Evolutionary conservation across 1,284 basidiomycete genomes (phyloP).

Genomic region (Pterulicium gracile): DNA sequence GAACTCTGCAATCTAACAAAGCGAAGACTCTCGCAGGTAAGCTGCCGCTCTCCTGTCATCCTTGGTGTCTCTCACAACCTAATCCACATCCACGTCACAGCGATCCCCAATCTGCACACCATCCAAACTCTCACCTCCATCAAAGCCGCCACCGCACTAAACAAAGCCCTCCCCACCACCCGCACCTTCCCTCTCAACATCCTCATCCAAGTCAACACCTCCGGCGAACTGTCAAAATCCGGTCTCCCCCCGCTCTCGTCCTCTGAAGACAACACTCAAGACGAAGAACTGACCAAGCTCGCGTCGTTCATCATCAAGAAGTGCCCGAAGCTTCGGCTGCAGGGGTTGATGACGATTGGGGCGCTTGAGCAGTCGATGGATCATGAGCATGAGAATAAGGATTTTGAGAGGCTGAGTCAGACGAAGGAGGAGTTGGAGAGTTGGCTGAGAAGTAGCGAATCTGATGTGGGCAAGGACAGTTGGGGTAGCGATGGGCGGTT

Average conservation of each 20-base stretch:
- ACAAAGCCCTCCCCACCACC: slow-evolving; percentile 57
- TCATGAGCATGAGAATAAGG: slow-evolving; percentile 61
- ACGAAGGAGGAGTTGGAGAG: slow-evolving; percentile 51
- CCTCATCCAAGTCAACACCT: slow-evolving; percentile 92
- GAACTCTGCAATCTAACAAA: slow-evolving; percentile 92
- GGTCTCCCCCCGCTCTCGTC: slow-evolving; percentile 58
- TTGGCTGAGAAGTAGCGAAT: slow-evolving; percentile 26
- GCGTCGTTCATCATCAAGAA: slow-evolving; percentile 60
- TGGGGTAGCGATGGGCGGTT: slow-evolving; percentile 46
- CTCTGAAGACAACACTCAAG: slow-evolving; percentile 13
- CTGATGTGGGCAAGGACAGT: slow-evolving; percentile 27
- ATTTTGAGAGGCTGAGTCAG: slow-evolving; percentile 66
- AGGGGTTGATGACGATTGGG: slow-evolving; percentile 96
- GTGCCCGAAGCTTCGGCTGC: slow-evolving; percentile 69
- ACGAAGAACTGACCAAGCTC: slow-evolving; percentile 41
- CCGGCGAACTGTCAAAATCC: slow-evolving; percentile 83
- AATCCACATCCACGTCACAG: slow-evolving; percentile 27
- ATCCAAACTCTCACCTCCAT: slow-evolving; percentile 86
- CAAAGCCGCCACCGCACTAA: slow-evolving; percentile 79
- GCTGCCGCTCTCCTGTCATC: slow-evolving; percentile 17
- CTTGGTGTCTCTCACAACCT: slow-evolving; percentile 4
- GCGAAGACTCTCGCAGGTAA: slow-evolving; percentile 81
- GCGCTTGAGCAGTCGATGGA: slow-evolving; percentile 61
- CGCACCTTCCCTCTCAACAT: slow-evolving; percentile 54
- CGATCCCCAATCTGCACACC: slow-evolving; percentile 80